Conservation (phyloP, 345 rosid genomes). For the Murraya paniculata region DNA sequence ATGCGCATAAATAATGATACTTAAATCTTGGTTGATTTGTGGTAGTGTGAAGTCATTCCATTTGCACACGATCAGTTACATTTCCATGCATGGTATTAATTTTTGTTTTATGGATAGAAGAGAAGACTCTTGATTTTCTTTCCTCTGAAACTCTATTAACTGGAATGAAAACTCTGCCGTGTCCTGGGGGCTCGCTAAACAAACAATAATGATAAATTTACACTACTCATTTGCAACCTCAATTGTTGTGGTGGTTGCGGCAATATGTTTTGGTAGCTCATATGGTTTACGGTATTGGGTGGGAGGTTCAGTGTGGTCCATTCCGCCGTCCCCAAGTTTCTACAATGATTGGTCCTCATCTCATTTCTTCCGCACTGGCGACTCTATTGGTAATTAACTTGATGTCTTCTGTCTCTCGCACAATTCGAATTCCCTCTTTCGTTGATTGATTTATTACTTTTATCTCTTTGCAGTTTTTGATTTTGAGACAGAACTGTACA, state of each 20-base stretch:
- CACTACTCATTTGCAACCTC: neutral
- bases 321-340: slow-evolving; percentile 35
- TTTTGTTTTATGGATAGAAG: neutral
- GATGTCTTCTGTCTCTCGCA: neutral
- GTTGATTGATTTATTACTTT: neutral
- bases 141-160: neutral
- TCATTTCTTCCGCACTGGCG: slow-evolving; percentile 20
- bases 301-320: slow-evolving; percentile 38
- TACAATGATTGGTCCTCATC: slow-evolving; percentile 44
- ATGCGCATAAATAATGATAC: no score
- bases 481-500: slow-evolving; percentile 27
- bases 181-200: neutral
- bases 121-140: neutral
- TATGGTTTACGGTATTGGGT: slow-evolving; percentile 19
- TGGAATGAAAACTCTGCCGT: neutral
- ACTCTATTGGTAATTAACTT: slow-evolving; percentile 22
- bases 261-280: neutral
- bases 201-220: neutral
- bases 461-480: slow-evolving; percentile 24
- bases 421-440: neutral
- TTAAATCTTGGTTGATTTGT: no score
- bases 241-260: neutral
- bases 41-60: neutral
- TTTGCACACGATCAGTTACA: neutral
- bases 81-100: neutral